These are phyloP conservation scores for Garcia nutans DNA, from an alignment of 345 rosid species.

Conservation along the genomic window DNA sequence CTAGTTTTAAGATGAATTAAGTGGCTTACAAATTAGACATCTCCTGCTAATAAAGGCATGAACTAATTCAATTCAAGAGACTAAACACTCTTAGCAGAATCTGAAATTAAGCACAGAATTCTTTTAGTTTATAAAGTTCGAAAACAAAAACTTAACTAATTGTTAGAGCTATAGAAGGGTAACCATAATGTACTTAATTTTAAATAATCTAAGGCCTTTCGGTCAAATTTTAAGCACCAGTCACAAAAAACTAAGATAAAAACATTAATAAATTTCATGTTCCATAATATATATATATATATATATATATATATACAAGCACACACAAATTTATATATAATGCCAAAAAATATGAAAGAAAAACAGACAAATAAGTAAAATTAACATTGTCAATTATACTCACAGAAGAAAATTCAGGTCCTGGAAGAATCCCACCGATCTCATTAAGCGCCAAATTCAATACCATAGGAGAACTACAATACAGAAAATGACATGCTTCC, in stretches of 20 bases:
- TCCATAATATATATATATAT: too few relatives aligned
- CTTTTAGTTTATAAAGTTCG: too few relatives aligned
- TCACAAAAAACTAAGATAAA: too few relatives aligned
- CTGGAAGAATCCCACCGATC: slow-evolving; percentile 58
- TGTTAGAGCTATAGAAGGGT: neutral
- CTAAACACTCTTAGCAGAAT: too few relatives aligned
- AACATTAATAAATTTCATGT: too few relatives aligned
- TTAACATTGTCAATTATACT: slow-evolving; percentile 27
- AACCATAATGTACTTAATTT: neutral
- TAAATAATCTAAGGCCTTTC: neutral
- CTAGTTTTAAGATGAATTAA: neutral
- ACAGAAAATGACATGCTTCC: slow-evolving; percentile 60
- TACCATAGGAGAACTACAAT: slow-evolving; percentile 36
- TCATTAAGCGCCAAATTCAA: slow-evolving; percentile 38
- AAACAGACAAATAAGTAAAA: neutral
- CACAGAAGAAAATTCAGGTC: slow-evolving; percentile 73
- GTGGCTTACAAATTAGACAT: too few relatives aligned
- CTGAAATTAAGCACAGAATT: too few relatives aligned
- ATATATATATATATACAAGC: too few relatives aligned
- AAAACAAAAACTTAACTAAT: neutral
- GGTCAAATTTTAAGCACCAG: neutral
- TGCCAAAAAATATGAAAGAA: neutral
- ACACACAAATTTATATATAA: neutral
- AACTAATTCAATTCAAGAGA: too few relatives aligned
- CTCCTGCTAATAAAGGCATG: too few relatives aligned